Evolutionary conservation across 2,329 filamentous ascomycete species (phyloP), one percentile per base, ranked within the genome.

Genomic region (Dendryphion nanum): DNA sequence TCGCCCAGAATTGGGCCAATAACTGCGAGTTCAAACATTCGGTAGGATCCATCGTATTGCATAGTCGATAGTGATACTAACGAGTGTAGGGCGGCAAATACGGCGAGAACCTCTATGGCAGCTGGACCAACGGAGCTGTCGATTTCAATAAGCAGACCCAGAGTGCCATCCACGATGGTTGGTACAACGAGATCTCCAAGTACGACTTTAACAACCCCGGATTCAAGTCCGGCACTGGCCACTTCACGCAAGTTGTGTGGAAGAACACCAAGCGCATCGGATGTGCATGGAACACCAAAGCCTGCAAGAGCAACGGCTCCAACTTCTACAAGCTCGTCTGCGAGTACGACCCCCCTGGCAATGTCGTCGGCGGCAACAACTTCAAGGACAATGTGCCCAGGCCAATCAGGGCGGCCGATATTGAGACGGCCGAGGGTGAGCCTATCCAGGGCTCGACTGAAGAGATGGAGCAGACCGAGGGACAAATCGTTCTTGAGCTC

Each of bases 191-290:
- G 30, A 34, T 39, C 23, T 15, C 12, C 15, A 26, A 33, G 30
- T 39, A 39, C 30, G 21, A 39, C 37, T 39, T 33, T 17, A 39
- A 39, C 23, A 33, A 39, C 10, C 37, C 37, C 20, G 37, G 37
- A 7, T 39, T 39, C 19, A n/a, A 15, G 8, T 10, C 12, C 10
- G 29, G 8, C 10, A 30, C 29, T 8, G 29, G 29, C 4, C 29
- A 30, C 16, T 30, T 30, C 15, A 30, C 29, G 10, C 29, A 30
- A 16, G 29, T 30, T 16, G 29, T 30, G 8, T 30, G 29, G 29
- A 30, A 30, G 29, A 30, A 17, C 15, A n/a, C 29, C 15, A 30
- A 12, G 15, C 10, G 16, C 13, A 8, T 30, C 10, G 29, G 28
- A 5, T 33, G 28, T 20, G 34, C 34, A 14, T 37, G 34, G 34